Conservation (phyloP, 164 flowering plant genomes). For the Dillenia turbinata region DNA sequence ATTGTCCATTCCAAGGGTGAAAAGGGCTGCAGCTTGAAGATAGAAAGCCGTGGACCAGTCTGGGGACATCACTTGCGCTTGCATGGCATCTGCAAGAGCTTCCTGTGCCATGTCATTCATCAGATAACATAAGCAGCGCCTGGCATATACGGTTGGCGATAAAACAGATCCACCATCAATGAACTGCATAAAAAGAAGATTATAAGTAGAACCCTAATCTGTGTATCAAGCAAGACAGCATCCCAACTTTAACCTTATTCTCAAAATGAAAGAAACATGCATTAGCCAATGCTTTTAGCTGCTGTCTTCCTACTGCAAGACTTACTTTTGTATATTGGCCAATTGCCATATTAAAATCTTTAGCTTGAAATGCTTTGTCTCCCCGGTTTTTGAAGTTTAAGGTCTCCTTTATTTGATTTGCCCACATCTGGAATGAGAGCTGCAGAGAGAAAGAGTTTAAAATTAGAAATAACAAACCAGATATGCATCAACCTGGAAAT, state of each 20-base stretch:
- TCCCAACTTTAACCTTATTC: too few relatives aligned
- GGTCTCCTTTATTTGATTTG: conserved; percentile 52
- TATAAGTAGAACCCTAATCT: neutral
- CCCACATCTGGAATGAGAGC: conserved; percentile 68
- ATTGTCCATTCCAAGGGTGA: conserved; percentile 52
- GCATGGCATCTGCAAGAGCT: conserved; percentile 68
- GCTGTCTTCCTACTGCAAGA: neutral
- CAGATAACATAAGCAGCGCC: conserved; percentile 54
- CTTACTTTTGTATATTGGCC: conserved; percentile 49
- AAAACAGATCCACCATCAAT: conserved; percentile 52
- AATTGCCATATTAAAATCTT: conserved; percentile 43
- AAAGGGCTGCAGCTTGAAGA: conserved; percentile 60
- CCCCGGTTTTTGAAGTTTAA: conserved; percentile 49
- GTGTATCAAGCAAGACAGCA: too few relatives aligned
- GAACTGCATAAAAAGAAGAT: conserved; percentile 29
- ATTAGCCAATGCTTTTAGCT: too few relatives aligned
- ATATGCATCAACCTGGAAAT: too few relatives aligned
- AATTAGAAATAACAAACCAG: too few relatives aligned
- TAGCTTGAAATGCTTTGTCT: conserved; percentile 49
- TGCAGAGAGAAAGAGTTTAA: conserved; percentile 6
- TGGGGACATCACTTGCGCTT: conserved; percentile 50
- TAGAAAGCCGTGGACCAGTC: conserved; percentile 55
- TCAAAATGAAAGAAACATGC: too few relatives aligned
- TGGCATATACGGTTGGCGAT: conserved; percentile 53
- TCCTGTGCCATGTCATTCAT: conserved; percentile 50